Evolutionary conservation across 1,284 basidiomycete genomes (phyloP).

Genomic region (Vanrija sp.): DNA sequence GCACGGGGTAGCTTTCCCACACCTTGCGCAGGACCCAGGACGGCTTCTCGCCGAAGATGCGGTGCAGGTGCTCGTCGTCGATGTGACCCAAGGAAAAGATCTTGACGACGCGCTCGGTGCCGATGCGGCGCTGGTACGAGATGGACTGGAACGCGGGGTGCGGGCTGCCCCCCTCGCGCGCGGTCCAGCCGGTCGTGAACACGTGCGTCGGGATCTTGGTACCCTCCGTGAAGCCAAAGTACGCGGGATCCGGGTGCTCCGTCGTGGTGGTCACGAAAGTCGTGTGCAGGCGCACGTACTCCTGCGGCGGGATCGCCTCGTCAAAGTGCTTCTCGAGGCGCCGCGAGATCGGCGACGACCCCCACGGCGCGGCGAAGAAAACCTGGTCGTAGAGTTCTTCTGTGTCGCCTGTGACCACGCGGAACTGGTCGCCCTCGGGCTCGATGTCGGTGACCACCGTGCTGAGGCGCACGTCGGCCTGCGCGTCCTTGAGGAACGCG

Average conservation of each 20-base stretch:
- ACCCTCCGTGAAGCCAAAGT: slow-evolving; percentile 61
- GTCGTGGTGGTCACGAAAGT: slow-evolving; percentile 79
- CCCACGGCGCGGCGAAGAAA: slow-evolving; percentile 46
- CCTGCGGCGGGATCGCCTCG: slow-evolving; percentile 49
- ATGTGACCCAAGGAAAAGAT: slow-evolving; percentile 73
- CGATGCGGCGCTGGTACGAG: slow-evolving; percentile 66
- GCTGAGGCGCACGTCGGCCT: slow-evolving; percentile 64
- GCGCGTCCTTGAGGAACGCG: slow-evolving; percentile 66
- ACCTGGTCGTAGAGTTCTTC: slow-evolving; percentile 38
- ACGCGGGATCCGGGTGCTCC: slow-evolving; percentile 59
- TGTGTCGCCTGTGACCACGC: slow-evolving; percentile 2
- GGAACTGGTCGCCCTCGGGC: slow-evolving; percentile 4
- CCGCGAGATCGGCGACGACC: slow-evolving; percentile 21
- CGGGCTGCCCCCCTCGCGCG: slow-evolving; percentile 50
- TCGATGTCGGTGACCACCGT: slow-evolving; percentile 56
- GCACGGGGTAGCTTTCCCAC: slow-evolving; percentile 52
- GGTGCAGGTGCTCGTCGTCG: slow-evolving; percentile 63
- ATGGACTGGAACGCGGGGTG: slow-evolving; percentile 83
- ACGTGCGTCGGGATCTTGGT: slow-evolving; percentile 62
- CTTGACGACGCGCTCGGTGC: slow-evolving; percentile 68
- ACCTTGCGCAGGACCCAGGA: slow-evolving; percentile 80
- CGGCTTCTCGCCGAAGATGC: slow-evolving; percentile 59
- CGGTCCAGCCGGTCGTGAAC: slow-evolving; percentile 61
- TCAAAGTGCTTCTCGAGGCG: slow-evolving; percentile 12
- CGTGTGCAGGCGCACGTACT: slow-evolving; percentile 81